A percentile compares a stretch with the other conserved stretches of the same genome.
These are phyloP conservation scores for Chenopodium berlandieri DNA, from an alignment of 148 eudicot species.

Conservation along the genomic window DNA sequence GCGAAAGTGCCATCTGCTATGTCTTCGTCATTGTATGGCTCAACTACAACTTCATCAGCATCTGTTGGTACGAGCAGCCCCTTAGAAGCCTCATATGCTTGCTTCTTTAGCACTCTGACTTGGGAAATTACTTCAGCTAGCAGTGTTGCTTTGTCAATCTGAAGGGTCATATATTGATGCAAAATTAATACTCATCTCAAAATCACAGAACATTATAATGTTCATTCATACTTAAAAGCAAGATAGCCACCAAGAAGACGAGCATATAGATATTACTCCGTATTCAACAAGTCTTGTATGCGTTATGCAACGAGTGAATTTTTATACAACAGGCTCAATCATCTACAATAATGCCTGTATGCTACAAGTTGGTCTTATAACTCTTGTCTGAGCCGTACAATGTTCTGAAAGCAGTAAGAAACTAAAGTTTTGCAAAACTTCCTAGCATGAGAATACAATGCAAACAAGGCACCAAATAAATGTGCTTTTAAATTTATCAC, in stretches of 20 bases:
- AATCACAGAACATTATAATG: neutral
- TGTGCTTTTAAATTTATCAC: too few species aligned
- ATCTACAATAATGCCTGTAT: too few species aligned
- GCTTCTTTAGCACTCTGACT: conserved; percentile 51
- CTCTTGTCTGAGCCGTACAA: too few species aligned
- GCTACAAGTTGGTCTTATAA: too few species aligned
- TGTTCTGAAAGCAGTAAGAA: neutral
- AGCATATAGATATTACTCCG: too few species aligned
- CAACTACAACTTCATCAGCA: conserved; percentile 56
- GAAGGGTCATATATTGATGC: neutral
- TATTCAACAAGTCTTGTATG: neutral
- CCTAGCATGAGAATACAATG: neutral
- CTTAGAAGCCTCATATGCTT: conserved; percentile 52
- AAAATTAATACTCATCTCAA: neutral
- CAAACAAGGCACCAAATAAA: neutral
- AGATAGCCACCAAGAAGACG: neutral
- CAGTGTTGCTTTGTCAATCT: conserved; percentile 91
- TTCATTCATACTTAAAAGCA: neutral
- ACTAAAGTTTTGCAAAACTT: neutral
- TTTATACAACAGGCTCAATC: too few species aligned
- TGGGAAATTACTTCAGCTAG: conserved; percentile 68
- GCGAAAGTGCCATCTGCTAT: conserved; percentile 11
- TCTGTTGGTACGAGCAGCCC: conserved; percentile 65
- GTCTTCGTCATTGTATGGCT: conserved; percentile 16
- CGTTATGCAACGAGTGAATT: neutral